Evolutionary conservation across 2,329 filamentous ascomycete species (phyloP).

Genomic region (Penicillium expansum): DNA sequence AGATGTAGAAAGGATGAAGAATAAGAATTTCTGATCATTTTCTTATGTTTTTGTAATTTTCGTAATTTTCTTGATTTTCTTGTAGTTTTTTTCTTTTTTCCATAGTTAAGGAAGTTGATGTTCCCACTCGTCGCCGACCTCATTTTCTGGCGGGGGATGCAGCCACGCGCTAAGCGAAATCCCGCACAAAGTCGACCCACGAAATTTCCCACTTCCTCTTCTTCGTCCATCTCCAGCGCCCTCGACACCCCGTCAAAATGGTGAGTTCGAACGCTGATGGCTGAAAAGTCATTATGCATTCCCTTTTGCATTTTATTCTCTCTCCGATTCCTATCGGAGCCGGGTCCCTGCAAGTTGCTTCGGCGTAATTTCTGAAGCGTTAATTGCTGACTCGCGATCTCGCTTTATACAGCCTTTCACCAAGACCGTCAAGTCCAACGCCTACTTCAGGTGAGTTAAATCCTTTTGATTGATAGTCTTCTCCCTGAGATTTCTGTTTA

Average conservation of each 20-base stretch:
- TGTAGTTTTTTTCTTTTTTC: neutral
- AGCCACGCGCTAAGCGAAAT: constrained; percentile 43
- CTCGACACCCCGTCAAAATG: constrained; percentile 44
- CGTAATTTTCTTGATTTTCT: neutral
- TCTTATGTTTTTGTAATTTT: too few relatives aligned
- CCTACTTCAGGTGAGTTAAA: constrained; percentile 88
- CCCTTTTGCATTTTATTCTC: constrained; percentile 15
- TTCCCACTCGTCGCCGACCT: constrained; percentile 42
- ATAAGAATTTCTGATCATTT: neutral
- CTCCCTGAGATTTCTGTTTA: neutral
- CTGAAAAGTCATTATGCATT: constrained; percentile 23
- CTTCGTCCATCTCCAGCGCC: constrained; percentile 35
- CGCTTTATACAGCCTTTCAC: constrained; percentile 68
- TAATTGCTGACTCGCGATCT: constrained; percentile 97
- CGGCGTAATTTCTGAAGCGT: constrained; percentile 90
- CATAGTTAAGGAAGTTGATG: constrained; percentile 6
- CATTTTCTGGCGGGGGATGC: constrained; percentile 34
- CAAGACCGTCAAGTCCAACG: constrained; percentile 95
- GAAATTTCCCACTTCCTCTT: constrained; percentile 32
- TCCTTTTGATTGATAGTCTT: neutral
- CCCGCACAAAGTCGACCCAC: constrained; percentile 42
- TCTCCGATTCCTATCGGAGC: constrained; percentile 22
- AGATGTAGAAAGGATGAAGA: neutral
- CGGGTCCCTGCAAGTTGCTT: constrained; percentile 98
- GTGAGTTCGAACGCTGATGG: constrained; percentile 38